These are phyloP conservation scores for Dipodascus geniculatus DNA, from an alignment of 805 yeast species.

Conservation along the genomic window DNA sequence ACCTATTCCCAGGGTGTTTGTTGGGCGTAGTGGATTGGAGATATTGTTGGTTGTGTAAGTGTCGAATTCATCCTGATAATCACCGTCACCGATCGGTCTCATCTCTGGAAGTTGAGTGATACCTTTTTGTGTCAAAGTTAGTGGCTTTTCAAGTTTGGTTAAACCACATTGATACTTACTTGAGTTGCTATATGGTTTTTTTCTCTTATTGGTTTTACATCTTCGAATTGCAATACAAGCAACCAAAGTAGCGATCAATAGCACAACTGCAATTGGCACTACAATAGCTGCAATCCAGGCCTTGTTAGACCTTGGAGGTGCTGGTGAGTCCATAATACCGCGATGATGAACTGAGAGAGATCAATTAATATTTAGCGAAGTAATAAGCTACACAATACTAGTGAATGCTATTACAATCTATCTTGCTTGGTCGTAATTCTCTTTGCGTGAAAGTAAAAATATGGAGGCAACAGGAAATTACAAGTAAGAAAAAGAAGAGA, in stretches of 20 bases:
- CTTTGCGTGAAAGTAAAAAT: background rate
- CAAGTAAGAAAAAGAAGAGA: background rate
- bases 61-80: background rate
- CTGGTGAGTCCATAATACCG: background rate
- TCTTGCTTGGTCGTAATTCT: background rate
- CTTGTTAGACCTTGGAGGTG: slow-evolving; percentile 1
- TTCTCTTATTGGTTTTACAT: background rate
- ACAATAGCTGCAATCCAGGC: slow-evolving; percentile 15
- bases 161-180: background rate
- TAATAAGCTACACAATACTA: too few relatives aligned
- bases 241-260: background rate
- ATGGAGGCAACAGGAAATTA: too few relatives aligned
- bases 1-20: background rate
- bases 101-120: background rate
- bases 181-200: background rate
- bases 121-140: too few relatives aligned
- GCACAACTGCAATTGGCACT: slow-evolving; percentile 12
- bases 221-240: background rate
- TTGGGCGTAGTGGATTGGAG: background rate
- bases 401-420: too few relatives aligned
- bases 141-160: too few relatives aligned
- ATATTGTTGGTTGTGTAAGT: background rate
- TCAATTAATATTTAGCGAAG: too few relatives aligned
- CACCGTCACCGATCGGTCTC: background rate
- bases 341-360: background rate